Percentiles rank a stretch among this genome's conserved stretches.
These are phyloP conservation scores for Wickerhamomyces sp. DNA, from an alignment of 1,139 yeast species.

Conservation along the genomic window DNA sequence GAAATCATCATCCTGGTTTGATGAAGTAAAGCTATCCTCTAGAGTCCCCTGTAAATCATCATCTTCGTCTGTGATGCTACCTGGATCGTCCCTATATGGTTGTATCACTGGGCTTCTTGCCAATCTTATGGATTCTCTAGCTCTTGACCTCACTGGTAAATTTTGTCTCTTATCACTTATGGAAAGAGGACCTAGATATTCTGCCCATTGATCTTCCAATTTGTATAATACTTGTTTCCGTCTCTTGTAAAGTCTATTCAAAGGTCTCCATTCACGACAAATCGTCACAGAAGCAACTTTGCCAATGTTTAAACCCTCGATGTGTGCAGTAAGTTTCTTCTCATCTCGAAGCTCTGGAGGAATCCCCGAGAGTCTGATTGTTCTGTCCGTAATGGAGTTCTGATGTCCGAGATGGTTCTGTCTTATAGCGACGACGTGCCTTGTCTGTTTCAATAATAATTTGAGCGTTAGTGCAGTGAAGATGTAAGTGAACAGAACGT, in stretches of 20 bases:
- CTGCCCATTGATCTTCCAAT: slow-evolving; percentile 74
- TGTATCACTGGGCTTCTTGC: slow-evolving; percentile 24
- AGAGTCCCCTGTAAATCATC: too few relatives aligned
- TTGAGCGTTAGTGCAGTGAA: slow-evolving; percentile 69
- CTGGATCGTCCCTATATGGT: slow-evolving; percentile 13
- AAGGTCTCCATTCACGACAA: slow-evolving; percentile 78
- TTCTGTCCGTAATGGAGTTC: slow-evolving; percentile 87
- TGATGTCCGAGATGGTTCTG: slow-evolving; percentile 85
- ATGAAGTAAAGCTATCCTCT: slow-evolving; percentile 15
- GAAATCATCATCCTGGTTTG: slow-evolving; percentile 14
- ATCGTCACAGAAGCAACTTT: slow-evolving; percentile 70
- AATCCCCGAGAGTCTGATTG: slow-evolving; percentile 86
- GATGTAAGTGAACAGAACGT: slow-evolving; percentile 79
- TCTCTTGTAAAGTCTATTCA: slow-evolving; percentile 59
- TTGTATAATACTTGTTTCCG: slow-evolving; percentile 49
- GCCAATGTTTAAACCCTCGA: slow-evolving; percentile 76
- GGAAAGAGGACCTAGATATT: slow-evolving; percentile 31
- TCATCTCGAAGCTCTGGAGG: slow-evolving; percentile 77
- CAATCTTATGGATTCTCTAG: slow-evolving; percentile 20
- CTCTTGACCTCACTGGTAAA: slow-evolving; percentile 19
- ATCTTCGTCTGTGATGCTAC: slow-evolving; percentile 8
- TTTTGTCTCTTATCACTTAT: slow-evolving; percentile 12
- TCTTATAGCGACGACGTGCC: slow-evolving; percentile 65
- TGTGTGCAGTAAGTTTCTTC: slow-evolving; percentile 60
- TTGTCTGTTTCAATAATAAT: slow-evolving; percentile 62